phyloP scores from a whole-genome alignment of 208 protist species.

The Hexamita inflata region DNA sequence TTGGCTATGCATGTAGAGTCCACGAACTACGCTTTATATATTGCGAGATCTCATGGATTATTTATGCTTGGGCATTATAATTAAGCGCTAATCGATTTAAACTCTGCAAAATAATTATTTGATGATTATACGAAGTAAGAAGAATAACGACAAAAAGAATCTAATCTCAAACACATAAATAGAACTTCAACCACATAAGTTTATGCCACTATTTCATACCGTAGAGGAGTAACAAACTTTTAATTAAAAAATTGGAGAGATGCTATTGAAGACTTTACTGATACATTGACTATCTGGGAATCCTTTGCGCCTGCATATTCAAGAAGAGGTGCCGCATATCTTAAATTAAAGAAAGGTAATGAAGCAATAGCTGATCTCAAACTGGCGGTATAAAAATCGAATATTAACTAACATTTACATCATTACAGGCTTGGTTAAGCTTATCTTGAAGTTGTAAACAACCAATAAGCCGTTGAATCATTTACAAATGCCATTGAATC shows the following conservation, averaged over 20 bases:
- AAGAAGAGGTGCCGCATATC: constrained; percentile 15
- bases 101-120: too few species aligned
- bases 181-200: too few species aligned
- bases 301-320: neutral
- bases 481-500: constrained; percentile 2
- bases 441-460: neutral
- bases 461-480: constrained; percentile 1
- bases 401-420: too few species aligned
- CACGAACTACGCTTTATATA: constrained; percentile 18
- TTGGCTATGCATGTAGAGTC: neutral
- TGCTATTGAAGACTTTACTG: constrained; percentile 10
- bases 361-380: neutral
- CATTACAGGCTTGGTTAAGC: neutral
- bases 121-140: too few species aligned
- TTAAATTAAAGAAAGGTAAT: constrained; percentile 17
- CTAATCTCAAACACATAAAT: too few species aligned
- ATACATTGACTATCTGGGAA: neutral
- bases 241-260: constrained; percentile 3
- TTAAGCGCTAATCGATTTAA: constrained; percentile 3
- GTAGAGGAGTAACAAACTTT: constrained; percentile 1
- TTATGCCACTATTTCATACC: neutral
- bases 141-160: too few species aligned
- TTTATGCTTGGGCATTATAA: constrained; percentile 6
- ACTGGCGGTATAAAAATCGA: too few species aligned
- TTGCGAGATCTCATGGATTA: constrained; percentile 18